Evolutionary conservation across 225 moss, liverwort and hornwort species (phyloP).

Genomic region (Climacium dendroides): DNA sequence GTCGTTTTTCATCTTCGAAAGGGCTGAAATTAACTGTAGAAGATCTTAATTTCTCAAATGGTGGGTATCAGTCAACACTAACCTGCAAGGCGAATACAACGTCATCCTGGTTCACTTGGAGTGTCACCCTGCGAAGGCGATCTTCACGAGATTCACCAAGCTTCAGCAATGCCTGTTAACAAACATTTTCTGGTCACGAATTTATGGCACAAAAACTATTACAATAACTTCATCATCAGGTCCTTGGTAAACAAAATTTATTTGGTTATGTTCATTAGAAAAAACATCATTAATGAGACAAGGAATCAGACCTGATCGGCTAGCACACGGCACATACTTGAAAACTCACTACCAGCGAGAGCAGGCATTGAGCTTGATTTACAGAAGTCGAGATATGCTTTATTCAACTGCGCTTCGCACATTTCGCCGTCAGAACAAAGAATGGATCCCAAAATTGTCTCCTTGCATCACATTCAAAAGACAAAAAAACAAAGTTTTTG

Average conservation of each 20-base stretch:
- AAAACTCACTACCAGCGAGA: constrained; percentile 75
- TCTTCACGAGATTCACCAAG: constrained; percentile 80
- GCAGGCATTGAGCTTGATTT: constrained; percentile 66
- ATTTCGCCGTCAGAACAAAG: not conserved
- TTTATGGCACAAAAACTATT: not conserved
- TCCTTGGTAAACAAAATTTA: not conserved
- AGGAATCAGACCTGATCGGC: constrained; percentile 73
- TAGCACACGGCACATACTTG: constrained; percentile 87
- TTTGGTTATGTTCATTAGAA: not conserved
- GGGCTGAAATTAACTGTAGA: not conserved
- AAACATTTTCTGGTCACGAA: not conserved
- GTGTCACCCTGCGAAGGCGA: constrained; percentile 72
- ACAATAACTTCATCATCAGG: not conserved
- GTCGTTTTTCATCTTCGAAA: not conserved
- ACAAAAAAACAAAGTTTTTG: not conserved
- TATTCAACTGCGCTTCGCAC: constrained; percentile 53
- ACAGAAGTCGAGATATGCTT: constrained; percentile 80
- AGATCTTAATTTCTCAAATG: not conserved
- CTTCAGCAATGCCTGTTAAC: constrained; percentile 57
- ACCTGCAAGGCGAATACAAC: constrained; percentile 85
- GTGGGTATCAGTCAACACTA: not conserved
- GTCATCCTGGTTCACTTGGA: constrained; percentile 80
- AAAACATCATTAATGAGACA: not conserved
- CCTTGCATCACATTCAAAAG: not conserved
- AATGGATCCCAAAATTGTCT: not conserved